Conservation (phyloP, 306 rosid genomes). For the Inga oerstediana region DNA sequence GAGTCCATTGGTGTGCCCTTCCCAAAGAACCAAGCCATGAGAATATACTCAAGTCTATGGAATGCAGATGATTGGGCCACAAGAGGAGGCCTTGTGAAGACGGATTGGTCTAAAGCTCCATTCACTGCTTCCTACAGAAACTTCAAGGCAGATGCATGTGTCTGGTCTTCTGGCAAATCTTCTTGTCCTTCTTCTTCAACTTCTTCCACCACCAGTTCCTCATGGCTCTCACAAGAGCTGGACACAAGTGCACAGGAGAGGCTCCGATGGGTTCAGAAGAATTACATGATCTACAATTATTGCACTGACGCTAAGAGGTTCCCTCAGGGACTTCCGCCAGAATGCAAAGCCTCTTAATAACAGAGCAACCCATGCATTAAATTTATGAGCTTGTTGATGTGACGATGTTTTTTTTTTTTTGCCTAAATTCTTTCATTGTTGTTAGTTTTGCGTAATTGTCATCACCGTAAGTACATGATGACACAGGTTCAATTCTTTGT, state of each 20-base stretch:
- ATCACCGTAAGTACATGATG: not conserved
- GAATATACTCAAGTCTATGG: constrained; percentile 1
- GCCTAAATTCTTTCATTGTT: not conserved
- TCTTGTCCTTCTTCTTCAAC: constrained; percentile 10
- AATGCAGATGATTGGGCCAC: not conserved
- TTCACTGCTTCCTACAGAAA: constrained; percentile 14
- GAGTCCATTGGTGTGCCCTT: not conserved
- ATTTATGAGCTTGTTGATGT: not conserved
- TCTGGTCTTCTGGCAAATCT: not conserved
- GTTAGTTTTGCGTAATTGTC: not conserved
- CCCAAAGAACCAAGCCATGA: not conserved
- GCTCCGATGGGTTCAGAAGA: constrained; percentile 61
- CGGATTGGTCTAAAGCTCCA: not conserved
- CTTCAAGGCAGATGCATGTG: not conserved
- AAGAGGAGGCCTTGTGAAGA: not conserved
- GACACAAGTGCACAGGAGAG: constrained; percentile 41
- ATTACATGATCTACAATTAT: constrained; percentile 73
- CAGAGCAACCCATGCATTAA: not conserved
- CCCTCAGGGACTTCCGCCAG: constrained; percentile 65
- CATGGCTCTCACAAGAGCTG: constrained; percentile 56
- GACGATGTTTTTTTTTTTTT: not conserved
- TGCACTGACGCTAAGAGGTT: constrained; percentile 59
- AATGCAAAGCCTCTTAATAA: constrained; percentile 44
- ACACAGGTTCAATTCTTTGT: not conserved
- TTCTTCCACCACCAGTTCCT: not conserved